Conservation (phyloP, 2,329 filamentous ascomycete genomes). For the Calonectria fujianensis region DNA sequence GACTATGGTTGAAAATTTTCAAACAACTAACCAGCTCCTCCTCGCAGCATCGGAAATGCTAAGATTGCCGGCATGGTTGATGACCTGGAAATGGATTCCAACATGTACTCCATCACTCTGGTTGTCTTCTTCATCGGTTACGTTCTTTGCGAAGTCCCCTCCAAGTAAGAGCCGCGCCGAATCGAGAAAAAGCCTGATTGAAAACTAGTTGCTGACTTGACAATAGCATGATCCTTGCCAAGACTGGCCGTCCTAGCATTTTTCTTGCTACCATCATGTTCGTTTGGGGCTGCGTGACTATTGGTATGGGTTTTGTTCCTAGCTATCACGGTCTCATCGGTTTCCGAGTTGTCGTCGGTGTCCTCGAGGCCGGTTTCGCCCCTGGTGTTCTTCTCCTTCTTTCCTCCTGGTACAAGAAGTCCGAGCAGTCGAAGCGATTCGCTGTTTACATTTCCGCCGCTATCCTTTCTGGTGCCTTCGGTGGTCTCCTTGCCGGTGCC, state of each 20-base stretch:
- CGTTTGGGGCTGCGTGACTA: constrained; percentile 60
- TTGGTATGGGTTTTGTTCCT: constrained; percentile 56
- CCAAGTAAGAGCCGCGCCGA: constrained; percentile 65
- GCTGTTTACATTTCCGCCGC: constrained; percentile 84
- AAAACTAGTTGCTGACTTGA: constrained; percentile 5
- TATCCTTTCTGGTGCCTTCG: constrained; percentile 80
- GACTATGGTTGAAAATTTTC: neutral
- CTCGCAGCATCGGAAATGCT: constrained; percentile 67
- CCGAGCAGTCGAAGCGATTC: constrained; percentile 58
- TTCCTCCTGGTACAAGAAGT: constrained; percentile 78
- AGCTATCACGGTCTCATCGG: constrained; percentile 55
- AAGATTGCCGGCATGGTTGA: constrained; percentile 69
- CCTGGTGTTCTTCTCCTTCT: constrained; percentile 77
- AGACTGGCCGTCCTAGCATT: constrained; percentile 73
- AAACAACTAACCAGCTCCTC: constrained; percentile 23
- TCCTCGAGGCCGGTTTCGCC: constrained; percentile 76
- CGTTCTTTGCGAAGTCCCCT: constrained; percentile 77
- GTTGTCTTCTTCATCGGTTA: constrained; percentile 83
- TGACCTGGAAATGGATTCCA: constrained; percentile 69
- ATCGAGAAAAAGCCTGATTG: neutral
- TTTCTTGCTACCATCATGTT: constrained; percentile 82
- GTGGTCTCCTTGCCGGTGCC: constrained; percentile 76
- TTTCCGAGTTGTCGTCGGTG: constrained; percentile 69
- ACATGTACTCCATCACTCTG: constrained; percentile 76
- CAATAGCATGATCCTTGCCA: constrained; percentile 74